phyloP scores from a whole-genome alignment of 2,329 filamentous ascomycete species.

The Endocalyx cinctus region DNA sequence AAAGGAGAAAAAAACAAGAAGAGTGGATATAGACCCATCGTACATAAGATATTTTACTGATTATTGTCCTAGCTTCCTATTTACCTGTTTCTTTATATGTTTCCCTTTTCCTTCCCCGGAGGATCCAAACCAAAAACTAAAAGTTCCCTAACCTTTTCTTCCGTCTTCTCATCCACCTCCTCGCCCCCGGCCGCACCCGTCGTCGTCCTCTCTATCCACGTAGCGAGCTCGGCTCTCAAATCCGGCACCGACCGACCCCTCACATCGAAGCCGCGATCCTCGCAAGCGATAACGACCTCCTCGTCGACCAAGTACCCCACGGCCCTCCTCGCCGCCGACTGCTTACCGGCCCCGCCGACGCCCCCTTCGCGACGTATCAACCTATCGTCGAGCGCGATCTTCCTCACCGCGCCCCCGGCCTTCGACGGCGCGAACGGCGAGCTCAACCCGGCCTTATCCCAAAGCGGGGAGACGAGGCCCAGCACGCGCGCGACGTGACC shows the following conservation, averaged over 20 bases:
- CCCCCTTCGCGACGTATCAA: slow-evolving; percentile 63
- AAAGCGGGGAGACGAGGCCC: slow-evolving; percentile 39
- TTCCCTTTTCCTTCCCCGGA: background rate
- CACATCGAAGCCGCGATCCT: slow-evolving; percentile 62
- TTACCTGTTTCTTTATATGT: background rate
- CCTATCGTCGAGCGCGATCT: slow-evolving; percentile 66
- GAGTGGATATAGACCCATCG: too few relatives aligned
- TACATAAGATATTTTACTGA: too few relatives aligned
- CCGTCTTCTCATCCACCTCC: slow-evolving; percentile 29
- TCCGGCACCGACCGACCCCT: slow-evolving; percentile 53
- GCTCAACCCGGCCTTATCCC: slow-evolving; percentile 46
- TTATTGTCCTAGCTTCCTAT: too few relatives aligned
- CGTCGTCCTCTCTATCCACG: slow-evolving; percentile 44
- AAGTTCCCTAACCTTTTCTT: slow-evolving; percentile 23
- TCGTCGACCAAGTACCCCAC: slow-evolving; percentile 51
- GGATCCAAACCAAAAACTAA: background rate
- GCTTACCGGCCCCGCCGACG: slow-evolving; percentile 60
- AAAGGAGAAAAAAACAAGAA: too few relatives aligned
- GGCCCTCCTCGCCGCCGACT: too few relatives aligned
- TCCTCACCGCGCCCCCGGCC: slow-evolving; percentile 52
- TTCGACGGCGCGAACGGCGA: slow-evolving; percentile 50
- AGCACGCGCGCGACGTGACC: slow-evolving; percentile 24
- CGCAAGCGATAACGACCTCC: slow-evolving; percentile 67
- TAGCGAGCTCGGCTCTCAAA: slow-evolving; percentile 40
- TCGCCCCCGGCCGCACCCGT: slow-evolving; percentile 19